A percentile compares a stretch with the other conserved stretches of the same genome.
phyloP scores from a whole-genome alignment of 78 protist species.

The Bodo saltans region DNA sequence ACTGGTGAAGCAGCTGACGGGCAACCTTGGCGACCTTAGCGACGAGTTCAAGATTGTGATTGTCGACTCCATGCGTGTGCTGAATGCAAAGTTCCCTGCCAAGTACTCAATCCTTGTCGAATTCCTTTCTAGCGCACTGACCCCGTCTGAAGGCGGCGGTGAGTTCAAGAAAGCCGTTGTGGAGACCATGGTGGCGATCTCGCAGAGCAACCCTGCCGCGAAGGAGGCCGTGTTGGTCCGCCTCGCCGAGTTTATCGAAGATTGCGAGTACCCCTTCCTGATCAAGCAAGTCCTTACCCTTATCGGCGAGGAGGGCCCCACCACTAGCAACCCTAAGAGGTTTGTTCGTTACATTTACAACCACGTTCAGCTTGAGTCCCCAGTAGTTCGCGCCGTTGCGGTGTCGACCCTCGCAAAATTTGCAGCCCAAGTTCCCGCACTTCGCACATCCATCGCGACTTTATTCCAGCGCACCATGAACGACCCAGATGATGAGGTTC shows the following conservation, averaged over 20 bases:
- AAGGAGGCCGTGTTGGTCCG: constrained; percentile 75
- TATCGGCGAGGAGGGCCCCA: constrained; percentile 88
- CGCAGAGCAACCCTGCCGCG: constrained; percentile 74
- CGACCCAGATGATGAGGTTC: constrained; percentile 91
- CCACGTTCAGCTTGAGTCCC: constrained; percentile 76
- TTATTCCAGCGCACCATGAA: constrained; percentile 51
- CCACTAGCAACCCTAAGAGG: constrained; percentile 61
- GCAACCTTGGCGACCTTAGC: constrained; percentile 82
- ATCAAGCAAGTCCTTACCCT: constrained; percentile 77
- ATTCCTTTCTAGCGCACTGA: constrained; percentile 53
- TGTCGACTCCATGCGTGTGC: constrained; percentile 81
- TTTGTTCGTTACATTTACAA: constrained; percentile 94
- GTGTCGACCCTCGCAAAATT: constrained; percentile 90
- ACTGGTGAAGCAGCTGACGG: constrained; percentile 87
- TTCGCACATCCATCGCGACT: constrained; percentile 46
- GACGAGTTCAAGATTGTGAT: constrained; percentile 92
- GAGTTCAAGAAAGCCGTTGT: constrained; percentile 86
- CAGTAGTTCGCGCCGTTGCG: constrained; percentile 88
- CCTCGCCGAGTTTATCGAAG: constrained; percentile 96
- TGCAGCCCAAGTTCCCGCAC: constrained; percentile 55
- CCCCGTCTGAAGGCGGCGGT: constrained; percentile 78
- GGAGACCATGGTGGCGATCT: constrained; percentile 70
- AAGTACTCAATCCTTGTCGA: constrained; percentile 45
- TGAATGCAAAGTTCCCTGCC: constrained; percentile 40
- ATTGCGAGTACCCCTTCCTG: constrained; percentile 90